phyloP scores from a whole-genome alignment of 257 asterid species.

The Ilex asprella region DNA sequence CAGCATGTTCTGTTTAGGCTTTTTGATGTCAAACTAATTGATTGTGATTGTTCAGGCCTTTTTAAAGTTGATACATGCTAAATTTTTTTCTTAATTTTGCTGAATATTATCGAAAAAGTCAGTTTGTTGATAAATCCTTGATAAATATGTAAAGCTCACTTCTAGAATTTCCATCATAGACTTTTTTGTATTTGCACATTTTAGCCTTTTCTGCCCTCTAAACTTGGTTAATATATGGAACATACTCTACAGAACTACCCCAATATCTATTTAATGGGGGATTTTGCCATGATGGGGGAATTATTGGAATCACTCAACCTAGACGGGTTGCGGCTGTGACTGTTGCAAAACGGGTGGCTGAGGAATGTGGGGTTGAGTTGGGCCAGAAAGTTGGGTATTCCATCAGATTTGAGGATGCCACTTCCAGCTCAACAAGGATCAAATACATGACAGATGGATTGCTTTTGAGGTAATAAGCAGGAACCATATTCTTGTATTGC shows the following conservation, averaged over 20 bases:
- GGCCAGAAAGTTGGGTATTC: constrained; percentile 93
- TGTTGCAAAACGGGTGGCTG: constrained; percentile 94
- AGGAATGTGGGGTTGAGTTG: constrained; percentile 68
- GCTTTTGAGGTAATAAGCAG: constrained; percentile 59
- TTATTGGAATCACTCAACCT: constrained; percentile 92
- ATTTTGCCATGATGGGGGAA: constrained; percentile 70
- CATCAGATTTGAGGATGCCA: constrained; percentile 87
- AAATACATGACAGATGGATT: constrained; percentile 97
- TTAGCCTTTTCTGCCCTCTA: no score
- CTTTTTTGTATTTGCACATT: no score
- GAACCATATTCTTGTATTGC: constrained; percentile 9
- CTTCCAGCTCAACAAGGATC: constrained; percentile 73
- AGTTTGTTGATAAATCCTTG: no score
- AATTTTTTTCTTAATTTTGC: no score
- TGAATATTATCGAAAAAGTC: no score
- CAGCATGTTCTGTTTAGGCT: no score
- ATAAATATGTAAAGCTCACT: no score
- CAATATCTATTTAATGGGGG: constrained; percentile 81
- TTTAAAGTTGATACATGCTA: no score
- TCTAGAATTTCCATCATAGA: no score
- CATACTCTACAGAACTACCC: constrained; percentile 65
- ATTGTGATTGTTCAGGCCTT: no score
- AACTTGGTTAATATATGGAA: not conserved
- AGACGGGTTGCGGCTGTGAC: constrained; percentile 97
- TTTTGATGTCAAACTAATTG: no score